phyloP scores from a whole-genome alignment of 2,329 filamentous ascomycete species.

The Canariomyces notabilis region DNA sequence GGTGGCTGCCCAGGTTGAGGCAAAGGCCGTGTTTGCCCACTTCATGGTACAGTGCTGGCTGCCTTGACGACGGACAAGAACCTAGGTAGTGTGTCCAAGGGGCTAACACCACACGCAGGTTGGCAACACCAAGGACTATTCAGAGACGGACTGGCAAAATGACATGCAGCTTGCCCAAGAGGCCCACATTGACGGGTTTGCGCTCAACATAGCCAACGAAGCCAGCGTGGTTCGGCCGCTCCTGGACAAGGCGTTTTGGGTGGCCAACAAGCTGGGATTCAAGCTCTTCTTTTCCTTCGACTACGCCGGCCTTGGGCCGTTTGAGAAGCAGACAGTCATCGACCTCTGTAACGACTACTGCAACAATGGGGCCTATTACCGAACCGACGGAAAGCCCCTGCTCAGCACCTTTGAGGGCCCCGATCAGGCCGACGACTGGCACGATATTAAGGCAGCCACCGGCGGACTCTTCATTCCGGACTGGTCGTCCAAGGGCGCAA shows the following conservation, averaged over 20 bases:
- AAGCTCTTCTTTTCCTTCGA: slow-evolving; percentile 39
- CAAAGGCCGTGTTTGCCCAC: too few relatives aligned
- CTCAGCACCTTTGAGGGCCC: slow-evolving; percentile 50
- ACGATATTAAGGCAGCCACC: slow-evolving; percentile 35
- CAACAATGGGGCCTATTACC: slow-evolving; percentile 27
- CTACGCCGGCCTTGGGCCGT: slow-evolving; percentile 29
- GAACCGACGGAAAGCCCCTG: slow-evolving; percentile 33
- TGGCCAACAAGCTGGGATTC: slow-evolving; percentile 19
- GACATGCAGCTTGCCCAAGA: slow-evolving; percentile 34
- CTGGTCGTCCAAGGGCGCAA: slow-evolving; percentile 36
- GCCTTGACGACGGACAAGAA: too few relatives aligned
- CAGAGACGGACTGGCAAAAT: slow-evolving; percentile 25
- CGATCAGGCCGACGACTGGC: slow-evolving; percentile 40
- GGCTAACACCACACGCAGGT: slow-evolving; percentile 20
- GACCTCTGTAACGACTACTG: slow-evolving; percentile 26
- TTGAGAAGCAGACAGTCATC: slow-evolving; percentile 26
- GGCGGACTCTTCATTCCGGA: slow-evolving; percentile 42
- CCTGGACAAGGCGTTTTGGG: slow-evolving; percentile 30
- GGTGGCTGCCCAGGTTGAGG: too few relatives aligned
- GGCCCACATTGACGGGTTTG: slow-evolving; percentile 37
- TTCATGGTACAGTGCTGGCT: too few relatives aligned
- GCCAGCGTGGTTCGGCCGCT: slow-evolving; percentile 18
- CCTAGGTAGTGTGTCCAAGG: too few relatives aligned
- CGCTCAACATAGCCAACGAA: slow-evolving; percentile 30
- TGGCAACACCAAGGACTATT: slow-evolving; percentile 24